phyloP scores from a whole-genome alignment of 2,329 filamentous ascomycete genomes.

The Cladosporium colombiae region DNA sequence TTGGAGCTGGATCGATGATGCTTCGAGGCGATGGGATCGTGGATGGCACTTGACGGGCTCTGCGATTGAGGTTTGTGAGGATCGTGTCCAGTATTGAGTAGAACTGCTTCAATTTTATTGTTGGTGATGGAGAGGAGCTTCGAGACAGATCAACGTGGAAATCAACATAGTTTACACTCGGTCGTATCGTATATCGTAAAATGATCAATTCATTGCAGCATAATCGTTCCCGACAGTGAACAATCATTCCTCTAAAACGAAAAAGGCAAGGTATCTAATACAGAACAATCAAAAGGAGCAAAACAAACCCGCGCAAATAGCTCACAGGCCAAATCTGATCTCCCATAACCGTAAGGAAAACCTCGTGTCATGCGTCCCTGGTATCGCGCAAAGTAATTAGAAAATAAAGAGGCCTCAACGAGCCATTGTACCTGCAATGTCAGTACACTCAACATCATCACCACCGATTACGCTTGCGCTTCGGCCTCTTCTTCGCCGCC shows the following conservation, averaged over 20 bases:
- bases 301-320: not conserved
- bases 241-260: not conserved
- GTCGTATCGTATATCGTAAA: not conserved
- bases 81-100: no score
- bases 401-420: not conserved
- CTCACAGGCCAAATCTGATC: not conserved
- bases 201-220: not conserved
- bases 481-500: constrained; percentile 17
- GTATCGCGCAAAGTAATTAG: constrained; percentile 5
- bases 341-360: not conserved
- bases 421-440: not conserved
- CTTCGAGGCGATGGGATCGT: not conserved
- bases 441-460: not conserved
- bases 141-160: not conserved
- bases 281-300: not conserved
- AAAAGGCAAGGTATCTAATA: constrained; percentile 11
- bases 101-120: no score
- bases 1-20: constrained; percentile 1
- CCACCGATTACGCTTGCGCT: constrained; percentile 13
- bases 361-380: constrained; percentile 2
- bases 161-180: not conserved
- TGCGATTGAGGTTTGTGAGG: not conserved
- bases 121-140: no score
- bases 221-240: not conserved
- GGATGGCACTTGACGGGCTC: not conserved